Evolutionary conservation across 345 rosid species (phyloP), one percentile per base, ranked within the genome.

Genomic region (Lumnitzera racemosa): DNA sequence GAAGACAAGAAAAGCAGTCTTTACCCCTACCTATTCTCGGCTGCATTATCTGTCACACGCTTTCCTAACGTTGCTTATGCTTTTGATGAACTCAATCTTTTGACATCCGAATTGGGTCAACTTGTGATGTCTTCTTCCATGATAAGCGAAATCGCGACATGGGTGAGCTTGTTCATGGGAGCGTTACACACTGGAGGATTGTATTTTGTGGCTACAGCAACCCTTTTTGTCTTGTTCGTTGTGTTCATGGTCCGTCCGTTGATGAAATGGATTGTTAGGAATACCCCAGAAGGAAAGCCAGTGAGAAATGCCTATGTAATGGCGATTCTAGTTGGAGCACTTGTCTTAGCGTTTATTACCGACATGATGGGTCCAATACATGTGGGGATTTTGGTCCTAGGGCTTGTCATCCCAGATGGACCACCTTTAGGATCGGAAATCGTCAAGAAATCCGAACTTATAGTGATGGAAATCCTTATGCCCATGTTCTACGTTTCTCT

Each of bases 61-160:
- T 74, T 62, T 49, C 13, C 79, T 3, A 61, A 25, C 11, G n/a
- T 74, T 13, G 58, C 57, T 16, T 11, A 57, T 14, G 58, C 53
- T 2, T 16, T 73, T 47, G 50, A 56, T 4, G 76, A 76, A 53
- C 76, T 73, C 41, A 69, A 80, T 50, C 59, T 76, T 2, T 25
- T 66, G 54, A 80, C 73, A 2, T 70, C 73, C 0, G 79, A 76
- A 27, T 25, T 74, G 3, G 75, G 79, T 48, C 70, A 56, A 10
- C 62, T 74, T 0, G 76, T 69, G 1, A 14, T 70, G 61, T 57
- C 80, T 2, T 14, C 49, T 11, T 11, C 83, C 1, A n/a, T 72
- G 53, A 13, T 70, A 17, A 24, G 41, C 24, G 68, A 75, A 20
- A 0, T 60, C 11, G 0, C 53, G 10, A 16, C 49, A 10, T 63